phyloP scores from a whole-genome alignment of 164 flowering plant genomes.

The Dillenia suffruticosa region DNA sequence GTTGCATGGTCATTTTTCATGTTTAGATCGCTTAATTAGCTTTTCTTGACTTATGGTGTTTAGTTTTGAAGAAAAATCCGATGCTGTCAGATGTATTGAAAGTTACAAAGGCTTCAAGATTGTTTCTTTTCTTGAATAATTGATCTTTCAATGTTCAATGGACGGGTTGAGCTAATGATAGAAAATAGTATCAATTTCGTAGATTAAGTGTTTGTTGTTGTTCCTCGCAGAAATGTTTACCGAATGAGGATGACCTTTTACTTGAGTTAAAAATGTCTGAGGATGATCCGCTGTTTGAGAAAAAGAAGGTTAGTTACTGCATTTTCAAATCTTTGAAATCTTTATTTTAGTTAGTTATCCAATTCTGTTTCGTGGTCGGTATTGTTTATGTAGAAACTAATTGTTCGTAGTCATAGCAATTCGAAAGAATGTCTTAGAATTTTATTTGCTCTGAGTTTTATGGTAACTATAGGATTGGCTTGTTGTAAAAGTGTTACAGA shows the following conservation, averaged over 20 bases:
- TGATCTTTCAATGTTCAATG: too few relatives aligned
- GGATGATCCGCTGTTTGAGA: slow-evolving; percentile 44
- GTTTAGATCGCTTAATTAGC: too few relatives aligned
- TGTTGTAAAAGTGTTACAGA: too few relatives aligned
- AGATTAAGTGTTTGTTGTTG: not conserved
- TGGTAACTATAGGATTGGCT: not conserved
- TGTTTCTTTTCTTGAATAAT: too few relatives aligned
- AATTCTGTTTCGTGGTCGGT: not conserved
- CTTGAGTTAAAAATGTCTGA: slow-evolving; percentile 42
- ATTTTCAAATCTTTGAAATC: not conserved
- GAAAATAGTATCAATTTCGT: too few relatives aligned
- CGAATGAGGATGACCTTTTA: slow-evolving; percentile 8
- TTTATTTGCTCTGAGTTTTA: not conserved
- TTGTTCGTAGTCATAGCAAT: not conserved
- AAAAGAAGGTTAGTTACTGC: slow-evolving; percentile 47
- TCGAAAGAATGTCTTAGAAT: not conserved
- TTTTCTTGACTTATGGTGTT: too few relatives aligned
- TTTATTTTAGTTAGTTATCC: not conserved
- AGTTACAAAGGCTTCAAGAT: too few relatives aligned
- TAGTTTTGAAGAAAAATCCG: too few relatives aligned
- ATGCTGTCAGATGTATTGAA: too few relatives aligned
- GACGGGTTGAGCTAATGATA: too few relatives aligned
- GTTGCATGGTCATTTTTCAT: too few relatives aligned
- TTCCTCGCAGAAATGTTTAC: slow-evolving; percentile 20
- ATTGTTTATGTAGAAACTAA: not conserved